Base-by-base conservation (phyloP, 2,329 filamentous ascomycete genomes). In the Xylariales sp. region DNA sequence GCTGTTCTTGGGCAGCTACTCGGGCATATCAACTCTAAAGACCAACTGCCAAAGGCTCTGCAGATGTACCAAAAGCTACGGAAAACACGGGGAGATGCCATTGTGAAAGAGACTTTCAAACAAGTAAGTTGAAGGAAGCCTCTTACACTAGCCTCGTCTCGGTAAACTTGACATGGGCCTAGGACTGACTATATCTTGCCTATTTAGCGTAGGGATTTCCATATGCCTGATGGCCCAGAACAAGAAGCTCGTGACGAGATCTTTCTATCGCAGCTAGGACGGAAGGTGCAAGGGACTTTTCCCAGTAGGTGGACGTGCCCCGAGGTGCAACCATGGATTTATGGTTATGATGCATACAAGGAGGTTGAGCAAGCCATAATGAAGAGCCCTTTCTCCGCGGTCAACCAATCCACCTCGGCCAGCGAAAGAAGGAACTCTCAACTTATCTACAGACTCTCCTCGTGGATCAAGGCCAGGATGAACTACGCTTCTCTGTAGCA, bases 301-400 rank as follows among this genome's bases (percentile, higher is more conserved):
- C 82, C 81, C 0, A 80, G 76, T 58, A 65, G 80, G 36, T 80
- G 80, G 74, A 78, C 74, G 2, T 83, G 80, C 53, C 78, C 78
- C 0, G 63, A 74, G 24, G 71, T 80, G 0, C 80, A 84, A 56
- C 71, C 73, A 1, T 84, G 79, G 76, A 47, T 85, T 34, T 85
- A 78, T 49, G 77, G 79, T 1, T 84, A 84, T 47, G 75, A 84
- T 58, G 76, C 78, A 3, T 70, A 73, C 44, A 61, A 63, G 20
- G 78, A 81, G 51, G 76, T 72, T 1, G 68, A 75, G 40, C 61
- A 65, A 15, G 54, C 50, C 1, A 46, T 58, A 4, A 42, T 28
- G 2, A 38, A 46, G 25, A 45, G 52, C 22, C 52, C 54, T 3
- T 57, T 57, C 21, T 9, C 9, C 10, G 19, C 25, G 9, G 33